Conservation (phyloP, 2,329 filamentous ascomycete species). For the Thyridium curvatum region DNA sequence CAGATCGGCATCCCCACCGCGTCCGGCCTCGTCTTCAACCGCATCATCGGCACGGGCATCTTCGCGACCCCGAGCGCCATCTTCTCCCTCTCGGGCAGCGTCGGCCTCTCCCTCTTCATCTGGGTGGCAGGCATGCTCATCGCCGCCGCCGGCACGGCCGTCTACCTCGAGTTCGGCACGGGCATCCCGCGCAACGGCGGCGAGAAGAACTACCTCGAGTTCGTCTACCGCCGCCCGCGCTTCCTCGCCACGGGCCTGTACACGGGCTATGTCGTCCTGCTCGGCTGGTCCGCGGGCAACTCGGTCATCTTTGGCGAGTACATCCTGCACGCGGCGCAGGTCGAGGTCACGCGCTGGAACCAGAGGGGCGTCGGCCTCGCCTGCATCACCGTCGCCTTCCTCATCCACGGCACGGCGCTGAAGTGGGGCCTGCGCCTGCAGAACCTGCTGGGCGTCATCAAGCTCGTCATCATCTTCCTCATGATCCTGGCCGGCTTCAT, state of each 20-base stretch:
- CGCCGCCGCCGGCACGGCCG: conserved; percentile 54
- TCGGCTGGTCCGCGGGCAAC: conserved; percentile 61
- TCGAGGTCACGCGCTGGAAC: conserved; percentile 60
- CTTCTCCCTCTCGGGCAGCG: conserved; percentile 48
- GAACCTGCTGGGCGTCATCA: conserved; percentile 59
- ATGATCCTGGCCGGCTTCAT: conserved; percentile 59
- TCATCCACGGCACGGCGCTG: conserved; percentile 57
- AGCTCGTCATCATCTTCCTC: conserved; percentile 58
- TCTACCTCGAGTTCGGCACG: conserved; percentile 61
- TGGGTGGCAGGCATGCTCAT: conserved; percentile 59
- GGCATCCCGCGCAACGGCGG: conserved; percentile 59
- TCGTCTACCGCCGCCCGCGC: conserved; percentile 52
- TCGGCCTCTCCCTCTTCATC: conserved; percentile 56
- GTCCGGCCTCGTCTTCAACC: conserved; percentile 56
- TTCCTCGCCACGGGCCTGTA: conserved; percentile 58
- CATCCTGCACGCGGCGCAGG: conserved; percentile 57
- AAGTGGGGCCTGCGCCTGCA: conserved; percentile 64
- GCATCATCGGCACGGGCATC: conserved; percentile 62
- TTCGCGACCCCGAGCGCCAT: conserved; percentile 58
- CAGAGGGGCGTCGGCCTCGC: conserved; percentile 61
- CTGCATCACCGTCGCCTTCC: conserved; percentile 57
- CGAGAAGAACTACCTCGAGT: conserved; percentile 64
- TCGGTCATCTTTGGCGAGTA: conserved; percentile 67
- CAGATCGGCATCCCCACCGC: conserved; percentile 51
- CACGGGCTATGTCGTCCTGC: conserved; percentile 53